Evolutionary conservation across 305 asterid genomes (phyloP).

Genomic region (Withania somnifera): DNA sequence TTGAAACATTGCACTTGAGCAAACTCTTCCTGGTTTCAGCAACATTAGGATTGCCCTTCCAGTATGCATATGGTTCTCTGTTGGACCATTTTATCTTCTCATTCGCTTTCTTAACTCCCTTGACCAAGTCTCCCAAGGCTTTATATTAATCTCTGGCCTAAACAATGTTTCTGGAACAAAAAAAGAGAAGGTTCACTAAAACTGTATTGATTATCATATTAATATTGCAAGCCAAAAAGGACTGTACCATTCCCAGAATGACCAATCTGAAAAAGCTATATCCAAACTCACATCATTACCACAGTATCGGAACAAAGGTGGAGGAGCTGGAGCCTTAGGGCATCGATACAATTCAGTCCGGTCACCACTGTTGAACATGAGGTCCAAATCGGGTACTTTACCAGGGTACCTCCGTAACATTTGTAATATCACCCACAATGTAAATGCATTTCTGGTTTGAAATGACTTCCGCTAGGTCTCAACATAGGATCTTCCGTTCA

Average conservation of each 20-base stretch:
- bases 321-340: constrained; percentile 34
- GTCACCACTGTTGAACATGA: constrained; percentile 68
- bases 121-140: constrained; percentile 39
- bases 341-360: constrained; percentile 27
- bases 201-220: background rate
- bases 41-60: constrained; percentile 54
- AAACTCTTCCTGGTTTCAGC: constrained; percentile 32
- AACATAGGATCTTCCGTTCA: constrained; percentile 64
- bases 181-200: background rate
- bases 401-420: constrained; percentile 77
- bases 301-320: constrained; percentile 76
- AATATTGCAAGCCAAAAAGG: background rate
- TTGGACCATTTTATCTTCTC: constrained; percentile 32
- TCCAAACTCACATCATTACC: constrained; percentile 45
- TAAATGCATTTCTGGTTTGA: constrained; percentile 67
- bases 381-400: constrained; percentile 71
- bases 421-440: constrained; percentile 87
- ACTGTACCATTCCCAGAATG: constrained; percentile 93
- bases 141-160: constrained; percentile 60
- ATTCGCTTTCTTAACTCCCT: constrained; percentile 38
- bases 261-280: constrained; percentile 94
- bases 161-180: background rate
- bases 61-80: constrained; percentile 52
- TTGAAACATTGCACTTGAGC: constrained; percentile 45
- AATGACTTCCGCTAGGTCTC: constrained; percentile 41